Evolutionary conservation across 1,139 yeast species (phyloP).

Genomic region (Wickerhamomyces sp.): DNA sequence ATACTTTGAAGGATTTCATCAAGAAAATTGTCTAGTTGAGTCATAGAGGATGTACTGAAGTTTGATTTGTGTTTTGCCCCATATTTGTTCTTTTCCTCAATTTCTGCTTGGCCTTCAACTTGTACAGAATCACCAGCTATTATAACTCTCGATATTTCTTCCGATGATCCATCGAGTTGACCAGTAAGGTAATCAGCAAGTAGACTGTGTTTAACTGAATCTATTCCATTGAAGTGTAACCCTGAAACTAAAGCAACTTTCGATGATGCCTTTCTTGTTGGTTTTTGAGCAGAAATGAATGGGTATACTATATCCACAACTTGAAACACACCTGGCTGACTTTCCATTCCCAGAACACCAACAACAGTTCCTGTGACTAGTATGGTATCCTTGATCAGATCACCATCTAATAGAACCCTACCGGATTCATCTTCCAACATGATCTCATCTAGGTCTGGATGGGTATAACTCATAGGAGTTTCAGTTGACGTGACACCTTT

Average conservation of each 20-base stretch:
- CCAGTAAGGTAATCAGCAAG: conserved; percentile 72
- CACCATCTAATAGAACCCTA: conserved; percentile 70
- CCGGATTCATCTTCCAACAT: conserved; percentile 95
- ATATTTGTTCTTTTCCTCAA: conserved; percentile 36
- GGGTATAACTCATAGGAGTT: conserved; percentile 41
- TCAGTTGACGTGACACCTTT: conserved; percentile 37
- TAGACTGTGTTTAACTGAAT: conserved; percentile 47
- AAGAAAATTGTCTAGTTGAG: conserved; percentile 52
- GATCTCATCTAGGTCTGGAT: conserved; percentile 51
- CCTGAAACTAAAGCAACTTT: conserved; percentile 74
- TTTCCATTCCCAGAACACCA: conserved; percentile 83
- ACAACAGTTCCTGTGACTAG: conserved; percentile 86
- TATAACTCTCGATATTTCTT: conserved; percentile 48
- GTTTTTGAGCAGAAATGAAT: conserved; percentile 51
- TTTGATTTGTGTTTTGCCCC: conserved; percentile 50
- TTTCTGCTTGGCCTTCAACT: conserved; percentile 24
- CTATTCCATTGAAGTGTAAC: conserved; percentile 43
- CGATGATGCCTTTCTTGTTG: conserved; percentile 21
- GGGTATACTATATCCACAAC: conserved; percentile 80
- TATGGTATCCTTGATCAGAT: conserved; percentile 40
- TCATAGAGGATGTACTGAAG: conserved; percentile 40
- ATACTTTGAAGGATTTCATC: conserved; percentile 53
- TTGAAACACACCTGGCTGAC: conserved; percentile 78
- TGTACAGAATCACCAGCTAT: conserved; percentile 77
- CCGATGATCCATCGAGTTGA: conserved; percentile 43